A percentile compares a stretch with the other conserved stretches of the same genome.
phyloP scores from a whole-genome alignment of 2,329 filamentous ascomycete genomes.

The Grosmannia penicillata region DNA sequence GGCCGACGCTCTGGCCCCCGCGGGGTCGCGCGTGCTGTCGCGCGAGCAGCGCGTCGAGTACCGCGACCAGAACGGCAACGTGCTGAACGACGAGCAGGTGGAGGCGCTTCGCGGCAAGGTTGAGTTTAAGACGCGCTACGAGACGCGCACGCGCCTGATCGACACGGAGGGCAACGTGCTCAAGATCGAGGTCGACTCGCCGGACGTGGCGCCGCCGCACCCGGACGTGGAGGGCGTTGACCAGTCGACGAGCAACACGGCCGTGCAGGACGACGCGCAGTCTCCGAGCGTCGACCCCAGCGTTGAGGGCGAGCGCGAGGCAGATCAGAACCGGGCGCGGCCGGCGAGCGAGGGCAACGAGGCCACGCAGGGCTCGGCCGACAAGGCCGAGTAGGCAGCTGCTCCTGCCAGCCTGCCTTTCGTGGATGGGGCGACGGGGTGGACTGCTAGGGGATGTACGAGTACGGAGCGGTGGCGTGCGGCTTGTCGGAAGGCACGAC shows the following conservation, averaged over 20 bases:
- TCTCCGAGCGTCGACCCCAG: conserved; percentile 30
- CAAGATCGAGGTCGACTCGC: conserved; percentile 16
- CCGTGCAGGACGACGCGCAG: conserved; percentile 21
- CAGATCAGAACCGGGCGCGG: conserved; percentile 39
- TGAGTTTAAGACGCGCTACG: conserved; percentile 87
- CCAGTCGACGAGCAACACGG: conserved; percentile 33
- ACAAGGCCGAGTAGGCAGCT: too few species aligned
- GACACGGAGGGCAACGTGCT: conserved; percentile 67
- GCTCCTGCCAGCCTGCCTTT: too few species aligned
- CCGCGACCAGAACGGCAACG: conserved; percentile 83
- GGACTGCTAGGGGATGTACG: too few species aligned
- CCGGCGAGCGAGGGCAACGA: conserved; percentile 49
- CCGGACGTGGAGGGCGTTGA: conserved; percentile 47
- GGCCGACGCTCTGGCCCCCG: not conserved
- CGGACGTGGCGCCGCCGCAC: conserved; percentile 39
- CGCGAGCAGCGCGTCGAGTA: conserved; percentile 82
- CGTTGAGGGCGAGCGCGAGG: conserved; percentile 44
- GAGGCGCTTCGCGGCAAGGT: conserved; percentile 79
- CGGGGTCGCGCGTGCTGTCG: conserved; percentile 30
- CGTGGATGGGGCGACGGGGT: too few species aligned
- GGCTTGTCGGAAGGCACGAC: too few species aligned
- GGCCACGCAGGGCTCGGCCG: conserved; percentile 18
- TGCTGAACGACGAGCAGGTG: conserved; percentile 74
- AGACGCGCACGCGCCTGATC: conserved; percentile 79
- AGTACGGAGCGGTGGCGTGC: too few species aligned